Conservation (phyloP, 805 yeast species). For the Kodamaea hsintzibuensis region DNA sequence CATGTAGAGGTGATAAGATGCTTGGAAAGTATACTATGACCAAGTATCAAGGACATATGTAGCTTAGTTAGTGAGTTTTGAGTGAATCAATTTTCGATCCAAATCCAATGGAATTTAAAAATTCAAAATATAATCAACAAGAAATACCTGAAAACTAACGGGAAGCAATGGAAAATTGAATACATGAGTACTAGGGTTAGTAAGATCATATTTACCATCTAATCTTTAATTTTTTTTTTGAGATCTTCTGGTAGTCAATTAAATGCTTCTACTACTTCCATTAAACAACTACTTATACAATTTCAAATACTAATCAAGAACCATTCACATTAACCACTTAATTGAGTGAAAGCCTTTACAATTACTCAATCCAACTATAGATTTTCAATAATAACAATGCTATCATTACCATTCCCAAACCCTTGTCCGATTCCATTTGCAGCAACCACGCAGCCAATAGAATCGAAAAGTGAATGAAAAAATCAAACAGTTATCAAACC, state of each 20-base stretch:
- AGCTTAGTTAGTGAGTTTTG: background rate
- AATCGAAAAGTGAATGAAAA: conserved; percentile 1
- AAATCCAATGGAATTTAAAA: background rate
- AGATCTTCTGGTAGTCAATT: background rate
- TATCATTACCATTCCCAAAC: too few species aligned
- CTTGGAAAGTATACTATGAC: background rate
- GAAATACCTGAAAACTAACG: background rate
- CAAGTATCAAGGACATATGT: too few species aligned
- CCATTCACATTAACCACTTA: too few species aligned
- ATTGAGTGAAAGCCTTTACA: background rate
- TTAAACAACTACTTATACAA: background rate
- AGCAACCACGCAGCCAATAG: background rate
- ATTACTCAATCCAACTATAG: too few species aligned
- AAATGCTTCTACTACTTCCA: background rate
- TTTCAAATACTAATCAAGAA: background rate
- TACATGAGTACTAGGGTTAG: background rate
- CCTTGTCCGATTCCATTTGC: background rate
- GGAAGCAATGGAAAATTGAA: background rate
- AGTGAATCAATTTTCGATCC: background rate
- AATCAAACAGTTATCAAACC: background rate
- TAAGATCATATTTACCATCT: background rate
- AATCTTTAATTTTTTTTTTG: background rate
- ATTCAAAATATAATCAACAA: background rate
- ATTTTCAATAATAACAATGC: too few species aligned
- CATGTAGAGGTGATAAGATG: background rate